These are phyloP conservation scores for Hypoxylon subgilvum DNA, from an alignment of 495 filamentous ascomycete species.

Conservation along the genomic window DNA sequence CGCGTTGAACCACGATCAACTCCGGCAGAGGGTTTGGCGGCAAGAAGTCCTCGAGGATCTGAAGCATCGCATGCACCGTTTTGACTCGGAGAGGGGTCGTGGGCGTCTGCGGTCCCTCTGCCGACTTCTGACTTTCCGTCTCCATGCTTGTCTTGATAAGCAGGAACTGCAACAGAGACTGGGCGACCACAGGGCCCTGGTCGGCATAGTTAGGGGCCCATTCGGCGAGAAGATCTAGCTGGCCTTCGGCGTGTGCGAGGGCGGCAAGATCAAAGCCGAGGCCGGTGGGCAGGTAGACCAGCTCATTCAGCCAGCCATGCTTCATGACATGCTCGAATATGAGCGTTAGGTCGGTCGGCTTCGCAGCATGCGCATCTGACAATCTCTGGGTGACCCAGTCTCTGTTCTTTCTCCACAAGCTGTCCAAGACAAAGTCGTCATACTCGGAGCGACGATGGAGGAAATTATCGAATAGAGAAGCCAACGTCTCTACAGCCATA, in stretches of 20 bases:
- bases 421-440: conserved; percentile 83
- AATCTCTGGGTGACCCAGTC: conserved; percentile 80
- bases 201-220: conserved; percentile 76
- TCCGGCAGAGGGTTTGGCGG: conserved; percentile 56
- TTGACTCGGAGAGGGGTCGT: conserved; percentile 76
- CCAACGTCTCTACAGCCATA: conserved; percentile 61
- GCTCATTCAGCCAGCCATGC: conserved; percentile 80
- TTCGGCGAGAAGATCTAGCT: conserved; percentile 77
- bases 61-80: conserved; percentile 81
- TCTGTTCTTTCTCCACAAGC: conserved; percentile 85
- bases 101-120: conserved; percentile 62
- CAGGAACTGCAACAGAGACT: conserved; percentile 73
- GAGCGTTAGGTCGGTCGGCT: conserved; percentile 73
- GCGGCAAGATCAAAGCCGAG: conserved; percentile 90
- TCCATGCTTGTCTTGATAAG: conserved; percentile 84
- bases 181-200: conserved; percentile 65
- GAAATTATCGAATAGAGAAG: conserved; percentile 59
- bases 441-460: conserved; percentile 56
- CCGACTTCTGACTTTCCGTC: conserved; percentile 61
- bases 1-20: conserved; percentile 71
- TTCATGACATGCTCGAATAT: conserved; percentile 83
- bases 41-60: conserved; percentile 72
- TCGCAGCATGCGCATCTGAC: conserved; percentile 75
- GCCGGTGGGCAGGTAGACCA: conserved; percentile 74
- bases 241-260: conserved; percentile 80